Base-by-base conservation (phyloP, 1,284 basidiomycete species). In the Neonothopanus nambi region DNA sequence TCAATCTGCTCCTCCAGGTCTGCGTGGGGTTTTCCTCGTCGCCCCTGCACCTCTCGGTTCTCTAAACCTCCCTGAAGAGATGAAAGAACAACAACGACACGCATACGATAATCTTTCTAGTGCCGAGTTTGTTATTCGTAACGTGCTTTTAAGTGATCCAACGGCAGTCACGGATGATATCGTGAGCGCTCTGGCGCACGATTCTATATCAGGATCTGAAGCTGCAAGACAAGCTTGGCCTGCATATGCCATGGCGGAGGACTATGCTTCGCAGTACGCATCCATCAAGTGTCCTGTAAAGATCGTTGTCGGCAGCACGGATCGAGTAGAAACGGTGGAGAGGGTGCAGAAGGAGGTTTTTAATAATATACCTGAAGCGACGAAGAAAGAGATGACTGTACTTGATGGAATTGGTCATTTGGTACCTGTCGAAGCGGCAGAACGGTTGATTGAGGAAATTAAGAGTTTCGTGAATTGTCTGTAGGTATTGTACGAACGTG, bases 21-120 rank as follows among this genome's bases (percentile, higher is more conserved):
- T 58, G 35, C 9, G 33, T 20, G 41, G 12, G 17, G 42, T 56
- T 24, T 30, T 58, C n/a, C 54, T 58, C 12, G 33, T 58, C 5
- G 51, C 41, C 12, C 55, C 57, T 13, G 57, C 57, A 35, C 57
- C 57, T 21, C 1, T 55, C 35, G 54, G 51, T 30, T 30, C 18
- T 38, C 43, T 58, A 9, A 42, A 56, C 20, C 51, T 56, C 20
- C 38, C 54, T 5, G 39, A 44, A 2, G 57, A 56, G 28, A 49
- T 56, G 57, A 54, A 48, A 33, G 46, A 42, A 42, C 39, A 6
- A 17, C 48, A 23, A 48, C 38, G n/a, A 20, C 38, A 40, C n/a
- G 38, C 38, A 40, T 40, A n/a, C 20, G 38, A 40, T 17, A 40
- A 6, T n/a, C 8, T 20, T 40, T 6, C n/a, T 8, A 40, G 38